Evolutionary conservation across 148 eudicot species (phyloP).

Genomic region (Camellia lanceoleosa): DNA sequence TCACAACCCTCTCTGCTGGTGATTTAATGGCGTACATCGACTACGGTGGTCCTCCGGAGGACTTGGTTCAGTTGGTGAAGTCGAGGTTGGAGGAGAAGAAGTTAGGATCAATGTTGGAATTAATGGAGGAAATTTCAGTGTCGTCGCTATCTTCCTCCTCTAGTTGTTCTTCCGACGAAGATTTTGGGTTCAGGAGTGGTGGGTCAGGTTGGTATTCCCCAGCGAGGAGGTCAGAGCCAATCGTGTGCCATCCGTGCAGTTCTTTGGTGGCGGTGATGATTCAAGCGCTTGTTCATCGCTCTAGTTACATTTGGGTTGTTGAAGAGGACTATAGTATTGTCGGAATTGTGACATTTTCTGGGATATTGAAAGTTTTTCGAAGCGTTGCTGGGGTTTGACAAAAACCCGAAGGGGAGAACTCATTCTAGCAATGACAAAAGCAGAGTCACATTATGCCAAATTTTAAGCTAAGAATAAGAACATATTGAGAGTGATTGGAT

Average conservation of each 20-base stretch:
- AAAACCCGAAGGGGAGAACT: constrained; percentile 5
- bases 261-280: constrained; percentile 91
- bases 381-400: constrained; percentile 14
- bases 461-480: background rate
- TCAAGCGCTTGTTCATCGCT: constrained; percentile 78
- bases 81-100: constrained; percentile 51
- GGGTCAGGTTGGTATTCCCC: constrained; percentile 35
- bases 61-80: constrained; percentile 58
- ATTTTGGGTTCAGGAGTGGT: constrained; percentile 30
- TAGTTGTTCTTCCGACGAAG: constrained; percentile 69
- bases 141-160: constrained; percentile 41
- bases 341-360: constrained; percentile 67
- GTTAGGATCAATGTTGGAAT: constrained; percentile 54
- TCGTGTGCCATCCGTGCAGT: constrained; percentile 64
- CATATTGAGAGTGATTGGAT: background rate
- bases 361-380: constrained; percentile 61
- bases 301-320: constrained; percentile 72
- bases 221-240: constrained; percentile 55
- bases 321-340: constrained; percentile 59
- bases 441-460: background rate
- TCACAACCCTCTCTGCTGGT: constrained; percentile 65
- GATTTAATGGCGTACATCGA: constrained; percentile 78
- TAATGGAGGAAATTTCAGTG: constrained; percentile 45
- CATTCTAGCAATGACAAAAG: constrained; percentile 14
- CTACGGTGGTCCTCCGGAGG: constrained; percentile 62